Evolutionary conservation across 1,284 basidiomycete genomes (phyloP).

Genomic region (Farysia itapuensis): DNA sequence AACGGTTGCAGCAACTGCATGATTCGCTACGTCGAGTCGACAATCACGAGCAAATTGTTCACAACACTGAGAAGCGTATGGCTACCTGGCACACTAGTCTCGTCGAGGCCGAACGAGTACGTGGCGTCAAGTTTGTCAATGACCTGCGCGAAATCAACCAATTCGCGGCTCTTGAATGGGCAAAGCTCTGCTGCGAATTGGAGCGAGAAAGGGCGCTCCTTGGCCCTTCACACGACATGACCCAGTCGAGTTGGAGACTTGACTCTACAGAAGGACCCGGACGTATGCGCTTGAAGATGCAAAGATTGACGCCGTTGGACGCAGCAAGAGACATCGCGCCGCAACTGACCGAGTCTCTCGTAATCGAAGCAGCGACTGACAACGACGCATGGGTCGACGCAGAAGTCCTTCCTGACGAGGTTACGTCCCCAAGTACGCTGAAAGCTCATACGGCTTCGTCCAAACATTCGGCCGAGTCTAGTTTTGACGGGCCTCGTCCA

Average conservation of each 20-base stretch:
- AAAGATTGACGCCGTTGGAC: conserved; percentile 22
- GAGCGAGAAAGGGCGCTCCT: conserved; percentile 35
- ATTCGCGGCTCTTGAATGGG: conserved; percentile 38
- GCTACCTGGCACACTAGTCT: conserved; percentile 42
- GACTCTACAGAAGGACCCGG: conserved; percentile 57
- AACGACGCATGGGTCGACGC: no score
- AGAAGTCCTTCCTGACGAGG: background rate
- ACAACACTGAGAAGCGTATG: conserved; percentile 37
- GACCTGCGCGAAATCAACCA: conserved; percentile 43
- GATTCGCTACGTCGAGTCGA: conserved; percentile 30
- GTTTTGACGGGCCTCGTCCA: conserved; percentile 1
- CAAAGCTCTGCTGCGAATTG: conserved; percentile 22
- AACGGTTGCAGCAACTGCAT: conserved; percentile 39
- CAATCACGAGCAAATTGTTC: conserved; percentile 24
- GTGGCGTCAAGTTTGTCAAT: conserved; percentile 34
- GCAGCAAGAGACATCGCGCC: conserved; percentile 15
- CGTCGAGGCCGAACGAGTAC: conserved; percentile 26
- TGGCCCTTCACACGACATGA: background rate
- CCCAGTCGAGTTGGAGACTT: conserved; percentile 35
- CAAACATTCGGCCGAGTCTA: background rate
- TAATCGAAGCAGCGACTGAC: conserved; percentile 1
- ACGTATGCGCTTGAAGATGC: conserved; percentile 51
- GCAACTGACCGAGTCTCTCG: conserved; percentile 9
- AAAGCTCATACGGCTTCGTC: background rate
- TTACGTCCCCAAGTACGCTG: background rate